These are phyloP conservation scores for Kwoniella europaea DNA, from an alignment of 768 basidiomycete species.

Conservation along the genomic window DNA sequence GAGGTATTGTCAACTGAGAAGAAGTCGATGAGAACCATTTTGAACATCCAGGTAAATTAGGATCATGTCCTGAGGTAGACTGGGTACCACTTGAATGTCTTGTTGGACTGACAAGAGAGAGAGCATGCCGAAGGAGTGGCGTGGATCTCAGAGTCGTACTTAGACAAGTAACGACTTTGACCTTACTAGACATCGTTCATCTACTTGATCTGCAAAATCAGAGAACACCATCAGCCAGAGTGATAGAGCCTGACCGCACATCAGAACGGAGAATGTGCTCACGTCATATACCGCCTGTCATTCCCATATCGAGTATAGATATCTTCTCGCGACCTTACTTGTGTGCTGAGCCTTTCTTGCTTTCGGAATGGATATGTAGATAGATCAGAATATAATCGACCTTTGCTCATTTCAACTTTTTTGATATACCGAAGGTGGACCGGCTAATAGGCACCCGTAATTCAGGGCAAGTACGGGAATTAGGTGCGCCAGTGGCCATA, in stretches of 20 bases:
- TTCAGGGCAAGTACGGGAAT: background rate
- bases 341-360: no score
- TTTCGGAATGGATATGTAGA: no score
- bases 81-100: background rate
- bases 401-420: background rate
- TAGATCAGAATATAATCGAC: background rate
- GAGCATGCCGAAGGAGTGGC: background rate
- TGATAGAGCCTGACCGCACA: no score
- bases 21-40: conserved; percentile 12
- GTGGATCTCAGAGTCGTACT: conserved; percentile 2
- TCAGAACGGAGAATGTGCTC: background rate
- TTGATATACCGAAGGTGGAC: background rate
- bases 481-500: conserved; percentile 12
- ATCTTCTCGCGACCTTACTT: no score
- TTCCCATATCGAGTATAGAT: background rate
- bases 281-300: background rate
- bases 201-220: background rate
- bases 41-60: conserved; percentile 21
- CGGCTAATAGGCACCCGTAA: no score
- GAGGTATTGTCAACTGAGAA: background rate
- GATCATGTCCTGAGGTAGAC: background rate
- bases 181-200: conserved; percentile 20
- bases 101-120: background rate
- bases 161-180: conserved; percentile 12
- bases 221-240: no score